Percentiles rank a stretch among this genome's conserved stretches.
Evolutionary conservation across 106 monocot species (phyloP).

Genomic region (Apostasia shenzhenica): DNA sequence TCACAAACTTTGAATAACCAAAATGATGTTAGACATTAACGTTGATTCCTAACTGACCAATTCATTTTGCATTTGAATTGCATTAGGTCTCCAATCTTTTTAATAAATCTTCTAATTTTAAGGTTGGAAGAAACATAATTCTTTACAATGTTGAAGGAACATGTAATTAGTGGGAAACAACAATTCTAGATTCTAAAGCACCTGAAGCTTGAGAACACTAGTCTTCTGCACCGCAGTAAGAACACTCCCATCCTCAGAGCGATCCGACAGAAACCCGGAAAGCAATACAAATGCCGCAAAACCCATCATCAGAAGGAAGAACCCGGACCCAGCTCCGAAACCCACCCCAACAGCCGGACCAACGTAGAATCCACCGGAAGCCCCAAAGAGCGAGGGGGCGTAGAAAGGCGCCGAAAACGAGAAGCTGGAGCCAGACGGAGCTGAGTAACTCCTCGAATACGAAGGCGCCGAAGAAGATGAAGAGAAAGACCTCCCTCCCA

Average conservation of each 20-base stretch:
- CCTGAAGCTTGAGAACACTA: slow-evolving; percentile 90
- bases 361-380: slow-evolving; percentile 48
- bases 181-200: slow-evolving; percentile 1
- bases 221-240: slow-evolving; percentile 78
- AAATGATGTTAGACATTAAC: no score
- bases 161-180: no score
- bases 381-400: slow-evolving; percentile 53
- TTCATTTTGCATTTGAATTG: no score
- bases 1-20: no score
- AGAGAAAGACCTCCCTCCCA: slow-evolving; percentile 82
- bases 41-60: no score
- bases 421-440: slow-evolving; percentile 24
- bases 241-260: slow-evolving; percentile 55
- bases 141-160: no score
- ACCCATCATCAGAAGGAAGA: slow-evolving; percentile 60
- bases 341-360: slow-evolving; percentile 57
- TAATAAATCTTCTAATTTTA: no score
- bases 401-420: slow-evolving; percentile 67
- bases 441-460: slow-evolving; percentile 35
- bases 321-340: slow-evolving; percentile 55
- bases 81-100: no score
- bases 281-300: slow-evolving; percentile 64
- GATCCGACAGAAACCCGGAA: slow-evolving; percentile 63
- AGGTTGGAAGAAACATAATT: no score
- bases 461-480: slow-evolving; percentile 37